phyloP scores from a whole-genome alignment of 495 filamentous ascomycete genomes.

The Lasiosphaeria miniovina region DNA sequence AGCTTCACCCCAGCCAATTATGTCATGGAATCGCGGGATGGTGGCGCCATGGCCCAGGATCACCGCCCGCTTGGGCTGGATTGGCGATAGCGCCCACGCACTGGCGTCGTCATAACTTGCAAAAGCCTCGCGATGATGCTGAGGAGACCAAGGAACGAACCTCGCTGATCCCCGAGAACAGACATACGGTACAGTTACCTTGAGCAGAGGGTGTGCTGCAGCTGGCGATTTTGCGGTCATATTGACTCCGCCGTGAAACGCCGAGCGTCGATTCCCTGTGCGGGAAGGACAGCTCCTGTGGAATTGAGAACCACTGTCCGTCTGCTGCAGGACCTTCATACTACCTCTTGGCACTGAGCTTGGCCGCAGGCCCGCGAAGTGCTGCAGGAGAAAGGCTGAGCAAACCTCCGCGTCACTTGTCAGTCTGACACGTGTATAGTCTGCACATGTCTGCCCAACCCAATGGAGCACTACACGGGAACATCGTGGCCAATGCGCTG shows the following conservation, averaged over 20 bases:
- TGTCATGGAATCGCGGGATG: neutral
- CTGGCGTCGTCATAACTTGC: neutral
- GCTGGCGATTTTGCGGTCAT: neutral
- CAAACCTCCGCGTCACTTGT: slow-evolving; percentile 18
- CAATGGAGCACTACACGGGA: too few species aligned
- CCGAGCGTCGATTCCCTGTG: neutral
- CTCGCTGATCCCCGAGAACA: neutral
- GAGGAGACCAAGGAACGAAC: neutral
- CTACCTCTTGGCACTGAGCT: neutral
- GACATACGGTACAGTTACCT: neutral
- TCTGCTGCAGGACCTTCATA: slow-evolving; percentile 1
- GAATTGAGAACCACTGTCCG: too few species aligned
- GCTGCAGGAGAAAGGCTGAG: slow-evolving; percentile 5
- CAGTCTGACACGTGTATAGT: slow-evolving; percentile 32
- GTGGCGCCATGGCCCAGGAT: neutral
- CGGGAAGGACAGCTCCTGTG: too few species aligned
- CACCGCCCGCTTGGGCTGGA: neutral
- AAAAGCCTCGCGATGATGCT: neutral
- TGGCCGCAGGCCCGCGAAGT: neutral
- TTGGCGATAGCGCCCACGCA: neutral
- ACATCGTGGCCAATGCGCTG: too few species aligned
- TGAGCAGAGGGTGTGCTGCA: slow-evolving; percentile 2
- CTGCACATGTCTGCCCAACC: too few species aligned
- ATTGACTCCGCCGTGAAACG: neutral
- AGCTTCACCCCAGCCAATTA: too few species aligned